Conservation (phyloP, 768 basidiomycete genomes). For the Suillus tomentosus region DNA sequence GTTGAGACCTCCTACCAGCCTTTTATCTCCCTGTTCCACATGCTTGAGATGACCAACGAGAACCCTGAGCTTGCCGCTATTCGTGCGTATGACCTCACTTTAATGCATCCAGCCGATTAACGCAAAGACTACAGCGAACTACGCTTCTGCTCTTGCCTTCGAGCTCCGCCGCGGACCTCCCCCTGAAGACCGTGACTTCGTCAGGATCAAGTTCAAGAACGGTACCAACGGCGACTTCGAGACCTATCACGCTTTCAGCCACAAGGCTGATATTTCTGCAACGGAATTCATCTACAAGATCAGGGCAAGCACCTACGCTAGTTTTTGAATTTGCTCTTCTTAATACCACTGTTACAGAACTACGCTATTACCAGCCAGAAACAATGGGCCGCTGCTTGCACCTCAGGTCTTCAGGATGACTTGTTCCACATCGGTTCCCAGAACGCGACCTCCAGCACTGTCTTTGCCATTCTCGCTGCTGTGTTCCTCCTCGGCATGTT, state of each 20-base stretch:
- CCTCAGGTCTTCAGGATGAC: slow-evolving; percentile 31
- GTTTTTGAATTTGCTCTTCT: background rate
- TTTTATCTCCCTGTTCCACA: slow-evolving; percentile 86
- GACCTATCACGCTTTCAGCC: slow-evolving; percentile 73
- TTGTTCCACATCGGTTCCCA: slow-evolving; percentile 34
- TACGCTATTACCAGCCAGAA: slow-evolving; percentile 46
- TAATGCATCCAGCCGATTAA: slow-evolving; percentile 17
- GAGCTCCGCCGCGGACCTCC: slow-evolving; percentile 77
- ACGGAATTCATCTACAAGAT: slow-evolving; percentile 85
- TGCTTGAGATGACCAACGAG: slow-evolving; percentile 60
- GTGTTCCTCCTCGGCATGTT: slow-evolving; percentile 36
- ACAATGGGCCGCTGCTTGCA: slow-evolving; percentile 47
- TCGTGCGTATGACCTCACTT: slow-evolving; percentile 50
- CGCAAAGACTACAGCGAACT: slow-evolving; percentile 54
- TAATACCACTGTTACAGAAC: slow-evolving; percentile 32
- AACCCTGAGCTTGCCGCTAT: slow-evolving; percentile 63
- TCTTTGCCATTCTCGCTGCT: slow-evolving; percentile 37
- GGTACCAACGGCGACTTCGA: slow-evolving; percentile 66
- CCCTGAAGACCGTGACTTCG: slow-evolving; percentile 76
- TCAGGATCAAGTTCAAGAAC: slow-evolving; percentile 86
- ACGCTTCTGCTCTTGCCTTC: slow-evolving; percentile 70
- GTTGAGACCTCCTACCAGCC: slow-evolving; percentile 86
- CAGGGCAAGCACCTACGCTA: slow-evolving; percentile 51
- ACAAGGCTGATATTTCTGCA: slow-evolving; percentile 74
- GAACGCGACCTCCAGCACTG: slow-evolving; percentile 32